phyloP scores from a whole-genome alignment of 202 grass and related monocot genomes.

The Elaeis oleifera region DNA sequence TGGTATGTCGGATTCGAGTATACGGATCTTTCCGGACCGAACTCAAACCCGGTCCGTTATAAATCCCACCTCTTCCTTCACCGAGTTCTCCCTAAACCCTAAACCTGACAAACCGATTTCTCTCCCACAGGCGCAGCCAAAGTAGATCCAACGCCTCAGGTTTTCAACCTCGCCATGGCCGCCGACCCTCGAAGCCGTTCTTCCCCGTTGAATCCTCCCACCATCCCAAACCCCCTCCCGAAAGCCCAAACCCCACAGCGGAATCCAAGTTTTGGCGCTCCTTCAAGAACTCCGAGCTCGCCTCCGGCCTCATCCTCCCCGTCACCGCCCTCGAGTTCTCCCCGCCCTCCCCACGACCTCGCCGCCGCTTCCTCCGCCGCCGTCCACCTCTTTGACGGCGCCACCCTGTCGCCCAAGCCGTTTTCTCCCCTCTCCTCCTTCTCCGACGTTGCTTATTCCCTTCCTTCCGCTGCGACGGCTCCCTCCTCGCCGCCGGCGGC shows the following conservation, averaged over 20 bases:
- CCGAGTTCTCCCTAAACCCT: too few relatives aligned
- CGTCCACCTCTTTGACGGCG: constrained; percentile 51
- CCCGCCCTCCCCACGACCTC: constrained; percentile 32
- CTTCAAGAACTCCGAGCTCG: constrained; percentile 66
- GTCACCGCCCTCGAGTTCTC: constrained; percentile 78
- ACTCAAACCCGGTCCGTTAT: too few relatives aligned
- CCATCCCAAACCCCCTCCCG: constrained; percentile 25
- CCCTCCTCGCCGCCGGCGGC: constrained; percentile 59
- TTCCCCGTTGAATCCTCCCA: constrained; percentile 33
- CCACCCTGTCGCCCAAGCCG: constrained; percentile 14
- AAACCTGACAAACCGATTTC: too few relatives aligned
- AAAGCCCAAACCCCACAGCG: constrained; percentile 20
- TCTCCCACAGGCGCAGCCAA: too few relatives aligned
- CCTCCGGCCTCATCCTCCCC: constrained; percentile 33
- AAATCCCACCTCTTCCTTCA: too few relatives aligned
- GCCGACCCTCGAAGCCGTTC: constrained; percentile 33
- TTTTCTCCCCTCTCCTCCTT: constrained; percentile 26
- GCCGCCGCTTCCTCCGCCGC: constrained; percentile 45
- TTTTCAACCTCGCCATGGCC: constrained; percentile 29
- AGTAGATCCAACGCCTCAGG: too few relatives aligned
- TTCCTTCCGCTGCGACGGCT: constrained; percentile 66
- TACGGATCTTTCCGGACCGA: too few relatives aligned
- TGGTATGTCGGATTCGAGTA: too few relatives aligned
- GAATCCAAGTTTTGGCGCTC: constrained; percentile 68
- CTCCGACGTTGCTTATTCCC: constrained; percentile 56